These are phyloP conservation scores for Xylaria acuta DNA, from an alignment of 495 filamentous ascomycete species.

Conservation along the genomic window DNA sequence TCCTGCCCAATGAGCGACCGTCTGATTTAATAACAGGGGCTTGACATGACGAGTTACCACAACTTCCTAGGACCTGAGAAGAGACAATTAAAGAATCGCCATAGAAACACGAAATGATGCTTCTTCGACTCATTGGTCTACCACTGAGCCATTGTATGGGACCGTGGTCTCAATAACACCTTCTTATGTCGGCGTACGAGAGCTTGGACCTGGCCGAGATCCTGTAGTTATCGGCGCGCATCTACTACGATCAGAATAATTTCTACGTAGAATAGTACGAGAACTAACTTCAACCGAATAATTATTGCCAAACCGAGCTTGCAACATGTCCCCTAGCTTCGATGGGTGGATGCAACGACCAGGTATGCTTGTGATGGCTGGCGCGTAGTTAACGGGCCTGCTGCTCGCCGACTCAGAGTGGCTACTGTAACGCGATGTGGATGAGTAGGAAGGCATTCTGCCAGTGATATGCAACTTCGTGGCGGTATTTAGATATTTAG, in stretches of 20 bases:
- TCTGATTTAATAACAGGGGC: no score
- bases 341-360: constrained; percentile 5
- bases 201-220: not conserved
- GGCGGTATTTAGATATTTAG: not conserved
- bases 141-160: not conserved
- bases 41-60: no score
- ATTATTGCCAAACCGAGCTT: constrained; percentile 3
- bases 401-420: not conserved
- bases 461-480: not conserved
- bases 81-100: not conserved
- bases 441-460: not conserved
- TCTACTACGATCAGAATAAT: not conserved
- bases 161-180: not conserved
- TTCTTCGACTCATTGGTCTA: not conserved
- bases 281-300: constrained; percentile 2
- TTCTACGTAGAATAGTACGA: not conserved
- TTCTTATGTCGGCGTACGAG: not conserved
- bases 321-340: not conserved
- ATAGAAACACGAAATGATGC: no score
- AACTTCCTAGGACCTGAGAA: no score
- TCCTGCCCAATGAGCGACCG: no score
- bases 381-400: not conserved
- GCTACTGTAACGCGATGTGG: not conserved
- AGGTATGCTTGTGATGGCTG: not conserved
- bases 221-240: not conserved